Percentiles rank a stretch among this genome's conserved stretches.
Evolutionary conservation across 202 grass and related monocot species (phyloP).

Genomic region (Tripidium arundinaceum): DNA sequence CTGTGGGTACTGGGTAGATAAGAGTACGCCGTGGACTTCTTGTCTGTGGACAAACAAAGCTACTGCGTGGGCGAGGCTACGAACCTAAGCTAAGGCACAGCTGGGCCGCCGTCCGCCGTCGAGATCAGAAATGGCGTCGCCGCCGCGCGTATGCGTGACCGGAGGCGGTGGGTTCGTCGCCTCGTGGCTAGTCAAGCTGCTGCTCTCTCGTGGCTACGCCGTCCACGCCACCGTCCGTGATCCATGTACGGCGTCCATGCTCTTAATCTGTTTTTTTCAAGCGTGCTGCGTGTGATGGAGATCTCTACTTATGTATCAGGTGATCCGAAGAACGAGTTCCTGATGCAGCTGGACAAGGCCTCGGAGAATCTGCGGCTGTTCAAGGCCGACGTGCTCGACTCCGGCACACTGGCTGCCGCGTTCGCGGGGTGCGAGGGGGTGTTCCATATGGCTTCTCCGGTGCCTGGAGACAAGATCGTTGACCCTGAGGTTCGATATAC

Average conservation of each 20-base stretch:
- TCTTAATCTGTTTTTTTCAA: background rate
- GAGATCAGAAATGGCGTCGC: conserved; percentile 8
- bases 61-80: too few relatives aligned
- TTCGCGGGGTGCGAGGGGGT: conserved; percentile 39
- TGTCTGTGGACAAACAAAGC: too few relatives aligned
- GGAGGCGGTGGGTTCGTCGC: conserved; percentile 20
- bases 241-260: background rate
- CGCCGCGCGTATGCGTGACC: conserved; percentile 24
- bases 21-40: too few relatives aligned
- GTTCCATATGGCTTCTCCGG: conserved; percentile 41
- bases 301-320: background rate
- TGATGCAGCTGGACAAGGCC: conserved; percentile 26
- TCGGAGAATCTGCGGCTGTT: conserved; percentile 27
- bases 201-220: conserved; percentile 28
- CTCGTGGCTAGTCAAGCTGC: conserved; percentile 32
- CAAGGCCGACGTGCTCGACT: conserved; percentile 44
- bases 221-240: conserved; percentile 25
- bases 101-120: background rate
- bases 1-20: too few relatives aligned
- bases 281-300: too few relatives aligned
- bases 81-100: too few relatives aligned
- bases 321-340: conserved; percentile 19
- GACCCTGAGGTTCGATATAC: conserved; percentile 26
- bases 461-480: background rate
- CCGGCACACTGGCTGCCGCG: background rate